These are phyloP conservation scores for Dendrothele bispora DNA, from an alignment of 768 basidiomycete species.

Conservation along the genomic window DNA sequence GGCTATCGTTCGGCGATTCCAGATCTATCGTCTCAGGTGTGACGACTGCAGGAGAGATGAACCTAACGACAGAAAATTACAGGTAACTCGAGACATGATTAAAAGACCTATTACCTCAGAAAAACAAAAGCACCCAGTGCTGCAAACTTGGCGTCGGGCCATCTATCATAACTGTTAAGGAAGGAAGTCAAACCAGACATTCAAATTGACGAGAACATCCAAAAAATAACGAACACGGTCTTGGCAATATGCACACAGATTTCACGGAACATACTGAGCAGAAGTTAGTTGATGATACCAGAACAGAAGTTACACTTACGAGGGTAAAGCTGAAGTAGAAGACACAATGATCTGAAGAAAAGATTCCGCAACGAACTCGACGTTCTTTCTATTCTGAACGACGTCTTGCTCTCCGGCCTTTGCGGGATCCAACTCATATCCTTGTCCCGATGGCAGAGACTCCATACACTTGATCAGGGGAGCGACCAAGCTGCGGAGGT, in stretches of 20 bases:
- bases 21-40: constrained; percentile 84
- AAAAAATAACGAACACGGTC: constrained; percentile 58
- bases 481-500: constrained; percentile 75
- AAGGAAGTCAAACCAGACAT: constrained; percentile 8
- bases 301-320: constrained; percentile 46
- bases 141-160: constrained; percentile 80
- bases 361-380: constrained; percentile 70
- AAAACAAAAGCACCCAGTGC: constrained; percentile 92
- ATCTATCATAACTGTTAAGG: constrained; percentile 52
- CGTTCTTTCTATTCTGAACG: constrained; percentile 64
- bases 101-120: constrained; percentile 51
- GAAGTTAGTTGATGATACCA: constrained; percentile 5
- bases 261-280: constrained; percentile 77
- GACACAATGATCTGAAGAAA: constrained; percentile 75
- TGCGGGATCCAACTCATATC: constrained; percentile 77
- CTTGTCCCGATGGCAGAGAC: constrained; percentile 67
- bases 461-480: constrained; percentile 78
- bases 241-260: constrained; percentile 80
- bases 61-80: constrained; percentile 42
- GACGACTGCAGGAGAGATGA: constrained; percentile 90
- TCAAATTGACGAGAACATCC: background rate
- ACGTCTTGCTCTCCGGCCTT: constrained; percentile 59
- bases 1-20: constrained; percentile 66
- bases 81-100: background rate
- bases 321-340: constrained; percentile 69